Evolutionary conservation across 2,329 filamentous ascomycete species (phyloP).

Genomic region (Calcarisporium arbuscula): DNA sequence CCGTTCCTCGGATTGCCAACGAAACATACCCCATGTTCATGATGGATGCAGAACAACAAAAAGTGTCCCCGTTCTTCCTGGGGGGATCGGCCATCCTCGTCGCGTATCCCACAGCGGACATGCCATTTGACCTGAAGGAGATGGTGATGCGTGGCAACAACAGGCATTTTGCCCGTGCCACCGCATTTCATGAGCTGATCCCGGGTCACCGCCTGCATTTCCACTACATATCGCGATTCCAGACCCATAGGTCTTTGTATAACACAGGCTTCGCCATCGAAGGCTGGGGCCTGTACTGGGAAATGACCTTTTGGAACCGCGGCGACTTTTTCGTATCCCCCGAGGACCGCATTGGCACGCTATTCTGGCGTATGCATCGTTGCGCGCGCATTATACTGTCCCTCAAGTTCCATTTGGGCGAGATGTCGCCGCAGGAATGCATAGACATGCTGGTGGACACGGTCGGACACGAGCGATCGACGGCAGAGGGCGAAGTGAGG

Average conservation of each 20-base stretch:
- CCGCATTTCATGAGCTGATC: slow-evolving; percentile 57
- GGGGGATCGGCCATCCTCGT: slow-evolving; percentile 48
- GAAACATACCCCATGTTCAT: slow-evolving; percentile 50
- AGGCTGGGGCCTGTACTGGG: slow-evolving; percentile 58
- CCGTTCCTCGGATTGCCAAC: slow-evolving; percentile 45
- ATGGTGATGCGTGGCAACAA: slow-evolving; percentile 58
- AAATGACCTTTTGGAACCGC: slow-evolving; percentile 50
- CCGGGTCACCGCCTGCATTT: slow-evolving; percentile 52
- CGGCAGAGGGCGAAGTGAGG: slow-evolving; percentile 54
- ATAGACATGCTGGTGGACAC: slow-evolving; percentile 49
- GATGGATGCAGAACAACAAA: slow-evolving; percentile 47
- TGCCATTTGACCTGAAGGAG: slow-evolving; percentile 47
- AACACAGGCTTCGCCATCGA: slow-evolving; percentile 53
- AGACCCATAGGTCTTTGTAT: slow-evolving; percentile 45
- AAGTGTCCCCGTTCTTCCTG: slow-evolving; percentile 53
- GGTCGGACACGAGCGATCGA: slow-evolving; percentile 53
- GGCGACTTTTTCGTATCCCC: slow-evolving; percentile 43
- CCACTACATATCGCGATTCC: slow-evolving; percentile 39
- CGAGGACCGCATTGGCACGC: slow-evolving; percentile 48
- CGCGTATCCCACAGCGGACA: slow-evolving; percentile 47
- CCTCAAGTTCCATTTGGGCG: slow-evolving; percentile 49
- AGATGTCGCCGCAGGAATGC: slow-evolving; percentile 46
- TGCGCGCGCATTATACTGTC: slow-evolving; percentile 54
- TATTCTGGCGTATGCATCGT: slow-evolving; percentile 59
- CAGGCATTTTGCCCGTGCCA: slow-evolving; percentile 48